These are phyloP conservation scores for Poa pratensis DNA, from an alignment of 176 grass and related monocot species.

Conservation along the genomic window DNA sequence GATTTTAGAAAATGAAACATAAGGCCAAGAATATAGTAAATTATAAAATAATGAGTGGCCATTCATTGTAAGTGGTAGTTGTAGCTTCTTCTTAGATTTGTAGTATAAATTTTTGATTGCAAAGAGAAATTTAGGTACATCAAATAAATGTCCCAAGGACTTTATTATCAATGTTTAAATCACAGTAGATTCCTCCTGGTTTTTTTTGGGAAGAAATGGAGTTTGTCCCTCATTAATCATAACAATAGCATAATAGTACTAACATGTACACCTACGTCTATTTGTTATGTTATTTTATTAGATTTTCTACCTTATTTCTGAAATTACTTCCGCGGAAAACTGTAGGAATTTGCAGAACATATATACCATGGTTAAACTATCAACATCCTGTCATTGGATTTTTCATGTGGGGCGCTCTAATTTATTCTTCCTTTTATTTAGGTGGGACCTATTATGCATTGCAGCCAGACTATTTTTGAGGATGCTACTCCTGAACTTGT, in stretches of 20 bases:
- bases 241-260: slow-evolving; percentile 22
- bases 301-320: not conserved
- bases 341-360: slow-evolving; percentile 6
- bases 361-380: slow-evolving; percentile 21
- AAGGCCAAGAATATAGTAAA: slow-evolving; percentile 8
- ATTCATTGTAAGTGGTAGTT: not conserved
- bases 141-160: not conserved
- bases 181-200: not conserved
- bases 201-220: not conserved
- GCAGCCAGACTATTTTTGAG: slow-evolving; percentile 87
- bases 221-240: not conserved
- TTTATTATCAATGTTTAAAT: not conserved
- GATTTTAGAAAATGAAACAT: not conserved
- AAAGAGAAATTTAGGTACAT: slow-evolving; percentile 15
- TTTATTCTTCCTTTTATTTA: slow-evolving; percentile 36
- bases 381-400: slow-evolving; percentile 9
- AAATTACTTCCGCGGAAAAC: not conserved
- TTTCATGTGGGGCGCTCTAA: slow-evolving; percentile 2
- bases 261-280: not conserved
- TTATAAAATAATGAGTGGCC: not conserved
- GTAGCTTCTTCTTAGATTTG: slow-evolving; percentile 3
- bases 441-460: slow-evolving; percentile 89
- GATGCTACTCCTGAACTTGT: slow-evolving; percentile 97
- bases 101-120: slow-evolving; percentile 5
- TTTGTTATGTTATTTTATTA: not conserved